Base-by-base conservation (phyloP, 345 rosid species). In the Corchorus olitorius region DNA sequence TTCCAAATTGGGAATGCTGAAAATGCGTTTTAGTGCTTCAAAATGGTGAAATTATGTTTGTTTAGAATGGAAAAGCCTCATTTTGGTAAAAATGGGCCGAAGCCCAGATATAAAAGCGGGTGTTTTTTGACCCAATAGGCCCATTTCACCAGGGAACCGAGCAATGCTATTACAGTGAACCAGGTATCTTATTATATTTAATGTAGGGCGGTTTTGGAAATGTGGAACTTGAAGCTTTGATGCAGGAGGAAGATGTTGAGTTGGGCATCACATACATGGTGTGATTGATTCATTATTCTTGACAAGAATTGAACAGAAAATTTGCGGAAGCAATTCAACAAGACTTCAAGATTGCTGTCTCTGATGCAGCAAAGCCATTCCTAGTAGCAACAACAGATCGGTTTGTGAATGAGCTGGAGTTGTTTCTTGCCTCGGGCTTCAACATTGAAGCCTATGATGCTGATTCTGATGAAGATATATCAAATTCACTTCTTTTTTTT, bases 181-280 rank as follows among this genome's bases (percentile, higher is more conserved):
- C 27, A 27, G 27, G 27, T 27, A 27, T 27, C 27, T 27, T 27
- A 27, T n/a, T n/a, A n/a, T n/a, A n/a, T 27, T 27, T 1, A 27
- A 27, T 27, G 27, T 27, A 27, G 27, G 0, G 27, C 27, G 27
- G 27, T 27, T 27, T 27, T 27, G 27, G 27, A 27, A 27, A 27
- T 27, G 1, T 27, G 72, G 99, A 95, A 84, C 79, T 90, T 76
- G 97, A 95, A 79, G 90, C 99, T 83, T 80, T 93, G 39, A 83
- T 91, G 88, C 96, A 90, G 94, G 99, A 92, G 67, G 94, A 93
- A 80, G 92, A 96, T 85, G 94, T 89, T 63, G 88, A 85, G 72
- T 96, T 72, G 76, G 81, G 62, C 93, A 92, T 79, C 98, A 96
- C 85, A 76, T 93, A 56, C 82, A 77, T 39, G 98, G 98, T 15